Evolutionary conservation across 805 yeast genomes (phyloP), one percentile per base, ranked within the genome.

Genomic region (Wickerhamiella brachini): DNA sequence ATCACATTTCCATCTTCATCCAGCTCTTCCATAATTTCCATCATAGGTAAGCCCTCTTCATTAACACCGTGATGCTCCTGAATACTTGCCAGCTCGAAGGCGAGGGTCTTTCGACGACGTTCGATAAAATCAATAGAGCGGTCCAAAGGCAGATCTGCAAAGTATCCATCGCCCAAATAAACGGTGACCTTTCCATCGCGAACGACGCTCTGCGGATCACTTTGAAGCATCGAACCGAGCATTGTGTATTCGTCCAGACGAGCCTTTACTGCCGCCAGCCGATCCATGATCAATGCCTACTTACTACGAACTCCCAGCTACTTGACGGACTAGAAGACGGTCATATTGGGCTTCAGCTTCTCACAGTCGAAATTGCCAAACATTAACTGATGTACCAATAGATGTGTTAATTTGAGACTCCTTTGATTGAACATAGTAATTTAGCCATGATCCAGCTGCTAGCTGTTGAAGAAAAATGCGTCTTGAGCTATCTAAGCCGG

Each of bases 1-100:
- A 83, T 62, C 1, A 88, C 73, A 53, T 84, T 79, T 0, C 80
- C 96, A n/a, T 84, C 80, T 0, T 85, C 95, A 64, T 88, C 95
- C 39, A 89, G 65, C 49, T 80, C 84, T 61, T 88, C 97, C 49
- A 80, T 72, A 21, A 89, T 89, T 52, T 88, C 96, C 79, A 87
- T 78, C 22, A 85, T 69, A 0, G 86, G 88, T 1, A 80, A 59
- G 1, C 72, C 78, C 15, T 75, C 80, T 2, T 69, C 77, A 21
- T 68, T 68, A 8, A 58, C 39, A 1, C 59, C 59, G 13, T 55
- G 48, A 4, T 55, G 43, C 8, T 54, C 55, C 24, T 52, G 26
- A 23, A 57, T 17, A 15, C 53, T n/a, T 1, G 45, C 49, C 20
- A 57, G 43, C 38, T 54, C 62, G 0, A 39, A 15, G 21, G 52